These are phyloP conservation scores for Lasiosphaeria hispida DNA, from an alignment of 495 filamentous ascomycete species.

Conservation along the genomic window DNA sequence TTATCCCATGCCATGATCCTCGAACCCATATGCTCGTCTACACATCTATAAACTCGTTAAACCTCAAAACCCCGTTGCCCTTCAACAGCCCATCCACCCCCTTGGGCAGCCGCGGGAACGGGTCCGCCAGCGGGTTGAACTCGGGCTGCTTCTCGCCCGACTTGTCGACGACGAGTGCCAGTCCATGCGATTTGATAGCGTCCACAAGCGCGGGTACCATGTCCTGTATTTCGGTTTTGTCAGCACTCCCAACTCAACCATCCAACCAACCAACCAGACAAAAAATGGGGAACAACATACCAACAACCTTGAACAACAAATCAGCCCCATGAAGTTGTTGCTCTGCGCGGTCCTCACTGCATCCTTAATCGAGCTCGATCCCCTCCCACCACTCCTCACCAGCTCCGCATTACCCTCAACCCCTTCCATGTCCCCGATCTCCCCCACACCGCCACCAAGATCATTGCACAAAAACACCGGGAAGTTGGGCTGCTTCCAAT, in stretches of 20 bases:
- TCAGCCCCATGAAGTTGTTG: slow-evolving; percentile 97
- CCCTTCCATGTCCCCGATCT: slow-evolving; percentile 7
- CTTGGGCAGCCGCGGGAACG: slow-evolving; percentile 48
- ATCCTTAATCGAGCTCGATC: slow-evolving; percentile 85
- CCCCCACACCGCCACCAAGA: slow-evolving; percentile 55
- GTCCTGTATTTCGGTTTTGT: slow-evolving; percentile 64
- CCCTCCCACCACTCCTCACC: slow-evolving; percentile 58
- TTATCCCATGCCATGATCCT: not conserved
- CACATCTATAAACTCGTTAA: slow-evolving; percentile 94
- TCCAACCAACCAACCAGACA: not conserved
- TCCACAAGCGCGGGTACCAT: slow-evolving; percentile 89
- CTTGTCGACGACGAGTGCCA: slow-evolving; percentile 89
- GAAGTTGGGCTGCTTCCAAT: slow-evolving; percentile 99
- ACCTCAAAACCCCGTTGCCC: slow-evolving; percentile 81
- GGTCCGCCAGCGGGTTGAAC: slow-evolving; percentile 33
- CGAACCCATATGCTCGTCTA: slow-evolving; percentile 37
- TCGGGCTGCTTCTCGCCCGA: slow-evolving; percentile 45
- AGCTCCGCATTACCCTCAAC: not conserved
- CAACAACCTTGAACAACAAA: slow-evolving; percentile 81
- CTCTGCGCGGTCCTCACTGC: slow-evolving; percentile 87
- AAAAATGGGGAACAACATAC: slow-evolving; percentile 49
- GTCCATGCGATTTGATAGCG: slow-evolving; percentile 88
- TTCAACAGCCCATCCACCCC: slow-evolving; percentile 86
- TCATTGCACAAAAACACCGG: slow-evolving; percentile 95
- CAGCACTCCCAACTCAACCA: slow-evolving; percentile 12